Evolutionary conservation across 495 filamentous ascomycete genomes (phyloP).

Genomic region (Penicillium parvum): DNA sequence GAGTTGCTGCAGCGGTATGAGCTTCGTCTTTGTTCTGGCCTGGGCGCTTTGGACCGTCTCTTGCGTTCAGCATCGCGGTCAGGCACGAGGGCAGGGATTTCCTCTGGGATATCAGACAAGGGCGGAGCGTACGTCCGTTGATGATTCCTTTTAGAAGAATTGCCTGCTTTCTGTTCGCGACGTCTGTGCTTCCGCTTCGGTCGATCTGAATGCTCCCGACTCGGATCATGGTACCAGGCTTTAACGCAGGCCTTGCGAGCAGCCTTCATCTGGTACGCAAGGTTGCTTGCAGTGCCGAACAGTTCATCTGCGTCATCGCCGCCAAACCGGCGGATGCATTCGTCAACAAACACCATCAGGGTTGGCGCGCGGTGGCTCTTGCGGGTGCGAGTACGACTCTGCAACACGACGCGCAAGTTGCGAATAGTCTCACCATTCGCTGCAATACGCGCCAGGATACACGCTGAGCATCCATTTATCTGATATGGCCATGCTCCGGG

Average conservation of each 20-base stretch:
- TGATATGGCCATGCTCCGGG: slow-evolving; percentile 21
- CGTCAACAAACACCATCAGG: slow-evolving; percentile 27
- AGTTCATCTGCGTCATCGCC: slow-evolving; percentile 7
- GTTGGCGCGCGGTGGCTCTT: slow-evolving; percentile 15
- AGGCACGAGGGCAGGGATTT: neutral
- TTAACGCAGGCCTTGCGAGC: slow-evolving; percentile 22
- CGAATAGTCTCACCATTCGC: slow-evolving; percentile 14
- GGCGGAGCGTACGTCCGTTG: neutral
- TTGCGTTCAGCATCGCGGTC: neutral
- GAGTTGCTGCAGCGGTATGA: too few species aligned
- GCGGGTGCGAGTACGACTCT: slow-evolving; percentile 28
- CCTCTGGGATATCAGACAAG: neutral
- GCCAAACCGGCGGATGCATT: slow-evolving; percentile 14
- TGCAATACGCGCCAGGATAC: slow-evolving; percentile 37
- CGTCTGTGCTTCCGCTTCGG: neutral
- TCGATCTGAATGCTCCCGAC: neutral
- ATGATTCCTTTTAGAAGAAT: neutral
- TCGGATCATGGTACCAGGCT: slow-evolving; percentile 4
- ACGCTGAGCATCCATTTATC: slow-evolving; percentile 34
- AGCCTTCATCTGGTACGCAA: slow-evolving; percentile 22
- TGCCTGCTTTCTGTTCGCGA: neutral
- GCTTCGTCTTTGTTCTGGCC: neutral
- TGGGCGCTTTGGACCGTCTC: neutral
- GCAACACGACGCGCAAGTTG: slow-evolving; percentile 27
- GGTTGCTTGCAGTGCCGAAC: slow-evolving; percentile 6